phyloP scores from a whole-genome alignment of 352 stramenopile species.

The Saprolegnia diclina region DNA sequence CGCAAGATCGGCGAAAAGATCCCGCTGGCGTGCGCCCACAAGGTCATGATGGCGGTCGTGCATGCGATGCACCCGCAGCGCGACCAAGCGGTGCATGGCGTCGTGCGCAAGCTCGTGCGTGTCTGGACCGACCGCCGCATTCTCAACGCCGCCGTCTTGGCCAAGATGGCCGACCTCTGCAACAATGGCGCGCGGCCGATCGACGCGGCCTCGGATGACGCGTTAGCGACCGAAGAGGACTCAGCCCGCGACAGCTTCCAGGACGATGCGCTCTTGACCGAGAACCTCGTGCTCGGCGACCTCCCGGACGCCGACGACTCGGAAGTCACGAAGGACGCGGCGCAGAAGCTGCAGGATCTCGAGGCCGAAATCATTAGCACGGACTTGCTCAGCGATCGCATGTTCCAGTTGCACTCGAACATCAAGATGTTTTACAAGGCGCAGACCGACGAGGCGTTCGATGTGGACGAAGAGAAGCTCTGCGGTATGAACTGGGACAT shows the following conservation, averaged over 20 bases:
- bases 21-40: constrained; percentile 48
- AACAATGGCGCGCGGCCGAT: constrained; percentile 8
- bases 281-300: constrained; percentile 48
- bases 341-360: constrained; percentile 55
- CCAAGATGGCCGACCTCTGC: constrained; percentile 70
- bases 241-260: constrained; percentile 36
- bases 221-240: constrained; percentile 28
- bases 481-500: constrained; percentile 52
- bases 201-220: neutral
- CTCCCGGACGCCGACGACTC: constrained; percentile 63
- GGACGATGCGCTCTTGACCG: constrained; percentile 36
- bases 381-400: constrained; percentile 79
- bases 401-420: constrained; percentile 83
- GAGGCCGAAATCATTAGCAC: constrained; percentile 77
- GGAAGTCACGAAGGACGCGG: constrained; percentile 37
- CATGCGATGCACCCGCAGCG: constrained; percentile 53
- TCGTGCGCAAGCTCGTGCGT: constrained; percentile 78
- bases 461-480: constrained; percentile 29
- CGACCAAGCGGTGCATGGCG: constrained; percentile 79
- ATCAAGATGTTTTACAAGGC: constrained; percentile 68
- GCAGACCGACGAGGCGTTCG: constrained; percentile 25
- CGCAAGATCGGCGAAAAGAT: constrained; percentile 75
- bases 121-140: constrained; percentile 81
- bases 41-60: constrained; percentile 51
- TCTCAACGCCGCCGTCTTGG: constrained; percentile 43